Percentiles rank a stretch among this genome's conserved stretches.
Evolutionary conservation across 2,329 filamentous ascomycete species (phyloP).

Genomic region (Helminthosporium solani): DNA sequence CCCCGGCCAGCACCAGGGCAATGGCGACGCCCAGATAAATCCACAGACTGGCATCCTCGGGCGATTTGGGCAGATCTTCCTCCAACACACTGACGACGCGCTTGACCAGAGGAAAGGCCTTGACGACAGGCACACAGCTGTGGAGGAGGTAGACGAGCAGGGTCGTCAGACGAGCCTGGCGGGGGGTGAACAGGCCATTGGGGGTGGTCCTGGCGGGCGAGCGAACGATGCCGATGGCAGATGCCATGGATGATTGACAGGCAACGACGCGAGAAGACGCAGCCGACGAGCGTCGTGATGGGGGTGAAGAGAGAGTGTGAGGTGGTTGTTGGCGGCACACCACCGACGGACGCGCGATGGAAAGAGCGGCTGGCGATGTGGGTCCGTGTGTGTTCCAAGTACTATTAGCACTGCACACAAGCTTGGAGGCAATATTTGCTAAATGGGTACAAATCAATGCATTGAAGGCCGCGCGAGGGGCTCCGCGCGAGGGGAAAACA

Average conservation of each 20-base stretch:
- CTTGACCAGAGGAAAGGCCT: conserved; percentile 36
- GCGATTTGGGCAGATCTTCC: conserved; percentile 35
- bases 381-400: too few species aligned
- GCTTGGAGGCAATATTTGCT: too few species aligned
- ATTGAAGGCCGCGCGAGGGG: too few species aligned
- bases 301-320: not conserved
- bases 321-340: not conserved
- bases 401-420: too few species aligned
- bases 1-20: conserved; percentile 79
- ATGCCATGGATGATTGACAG: conserved; percentile 26
- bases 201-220: conserved; percentile 13
- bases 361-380: too few species aligned
- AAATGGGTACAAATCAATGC: too few species aligned
- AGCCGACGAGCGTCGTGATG: not conserved
- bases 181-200: conserved; percentile 32
- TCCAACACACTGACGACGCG: conserved; percentile 24
- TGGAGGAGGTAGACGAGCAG: conserved; percentile 34
- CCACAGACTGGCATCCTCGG: conserved; percentile 69
- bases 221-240: conserved; percentile 31
- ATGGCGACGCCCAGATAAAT: conserved; percentile 77
- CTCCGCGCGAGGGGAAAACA: too few species aligned
- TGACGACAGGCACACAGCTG: conserved; percentile 34
- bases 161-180: conserved; percentile 25
- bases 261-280: not conserved
- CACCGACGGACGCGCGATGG: too few species aligned